These are phyloP conservation scores for Phellinidium pouzarii DNA, from an alignment of 1,284 basidiomycete genomes.

Conservation along the genomic window DNA sequence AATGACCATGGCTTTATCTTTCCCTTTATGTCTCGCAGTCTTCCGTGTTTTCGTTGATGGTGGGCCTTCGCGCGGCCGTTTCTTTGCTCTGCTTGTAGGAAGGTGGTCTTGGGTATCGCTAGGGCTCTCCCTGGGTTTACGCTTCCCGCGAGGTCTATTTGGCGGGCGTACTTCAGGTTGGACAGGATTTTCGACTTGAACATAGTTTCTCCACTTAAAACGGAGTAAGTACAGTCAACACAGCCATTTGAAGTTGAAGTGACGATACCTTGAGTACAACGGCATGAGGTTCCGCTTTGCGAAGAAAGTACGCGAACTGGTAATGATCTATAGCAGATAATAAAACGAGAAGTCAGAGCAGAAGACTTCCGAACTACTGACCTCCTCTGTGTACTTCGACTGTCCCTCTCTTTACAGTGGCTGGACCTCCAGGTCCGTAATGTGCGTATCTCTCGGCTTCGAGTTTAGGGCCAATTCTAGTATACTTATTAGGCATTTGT, in stretches of 20 bases:
- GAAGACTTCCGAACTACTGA: slow-evolving; percentile 26
- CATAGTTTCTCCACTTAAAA: slow-evolving; percentile 38
- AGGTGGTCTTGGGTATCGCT: slow-evolving; percentile 19
- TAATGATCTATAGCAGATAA: slow-evolving; percentile 48
- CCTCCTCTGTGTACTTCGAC: slow-evolving; percentile 74
- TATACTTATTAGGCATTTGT: slow-evolving; percentile 4
- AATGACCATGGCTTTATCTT: slow-evolving; percentile 21
- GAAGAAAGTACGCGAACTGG: slow-evolving; percentile 76
- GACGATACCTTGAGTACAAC: slow-evolving; percentile 59
- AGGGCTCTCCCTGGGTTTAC: slow-evolving; percentile 14
- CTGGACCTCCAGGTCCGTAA: slow-evolving; percentile 33
- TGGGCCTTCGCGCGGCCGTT: slow-evolving; percentile 1
- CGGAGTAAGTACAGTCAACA: background rate
- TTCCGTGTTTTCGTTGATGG: background rate
- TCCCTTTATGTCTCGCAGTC: slow-evolving; percentile 38
- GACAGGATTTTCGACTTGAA: slow-evolving; percentile 31
- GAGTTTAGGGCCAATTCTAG: slow-evolving; percentile 61
- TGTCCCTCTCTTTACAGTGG: slow-evolving; percentile 48
- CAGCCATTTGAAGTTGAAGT: background rate
- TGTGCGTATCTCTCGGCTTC: slow-evolving; percentile 47
- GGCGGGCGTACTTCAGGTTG: slow-evolving; percentile 17
- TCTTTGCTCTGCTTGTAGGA: slow-evolving; percentile 33
- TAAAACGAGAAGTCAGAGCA: slow-evolving; percentile 2
- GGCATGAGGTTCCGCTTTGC: slow-evolving; percentile 68
- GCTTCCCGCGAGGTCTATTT: slow-evolving; percentile 21